Base-by-base conservation (phyloP, 2,329 filamentous ascomycete species). In the Neofusicoccum ribis region DNA sequence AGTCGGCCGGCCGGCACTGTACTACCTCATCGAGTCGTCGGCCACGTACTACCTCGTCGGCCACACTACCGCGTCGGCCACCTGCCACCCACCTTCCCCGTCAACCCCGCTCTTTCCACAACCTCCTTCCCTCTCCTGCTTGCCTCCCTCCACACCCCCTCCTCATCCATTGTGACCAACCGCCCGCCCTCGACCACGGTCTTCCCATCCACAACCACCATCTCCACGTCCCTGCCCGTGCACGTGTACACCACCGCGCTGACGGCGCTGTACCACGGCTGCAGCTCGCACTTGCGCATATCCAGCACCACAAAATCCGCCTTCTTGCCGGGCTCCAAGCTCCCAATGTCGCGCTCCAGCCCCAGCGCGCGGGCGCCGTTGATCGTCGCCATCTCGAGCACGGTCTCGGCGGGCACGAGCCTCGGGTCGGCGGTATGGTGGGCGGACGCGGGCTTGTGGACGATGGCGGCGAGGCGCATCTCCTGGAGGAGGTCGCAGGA, bases 361-460 rank as follows among this genome's bases (percentile, higher is more conserved):
- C 82, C 82, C 34, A 85, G 69, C 0, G 83, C 82, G 63, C 73
- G 78, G 0, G 83, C 83, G 0, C 81, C 83, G 59, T 82, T 79
- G 66, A 84, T 82, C 0, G 83, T 85, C 0, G 82, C 82, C 81
- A 85, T 83, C 68, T 82, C 80, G 31, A 84, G 71, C 2, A 81
- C 82, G 0, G 74, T 73, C 65, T 84, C 79, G 0, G 83, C 83
- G 0, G 76, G 76, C 0, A 84, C 72, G 0, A 76, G 67, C 0
- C 73, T 75, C 1, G 83, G 81, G 66, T 85, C 77, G 51, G 76
- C 74, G 66, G 17, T 80, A n/a, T 56, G 52, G 15, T 56, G 23
- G 6, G 2, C 37, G 0, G 34, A 41, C 80, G 67, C 54, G 6
- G 65, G 50, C 51, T 82, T 81, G 66, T 85, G 83, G 39, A 85